Evolutionary conservation across 2,329 filamentous ascomycete species (phyloP).

Genomic region (Aspergillus felis): DNA sequence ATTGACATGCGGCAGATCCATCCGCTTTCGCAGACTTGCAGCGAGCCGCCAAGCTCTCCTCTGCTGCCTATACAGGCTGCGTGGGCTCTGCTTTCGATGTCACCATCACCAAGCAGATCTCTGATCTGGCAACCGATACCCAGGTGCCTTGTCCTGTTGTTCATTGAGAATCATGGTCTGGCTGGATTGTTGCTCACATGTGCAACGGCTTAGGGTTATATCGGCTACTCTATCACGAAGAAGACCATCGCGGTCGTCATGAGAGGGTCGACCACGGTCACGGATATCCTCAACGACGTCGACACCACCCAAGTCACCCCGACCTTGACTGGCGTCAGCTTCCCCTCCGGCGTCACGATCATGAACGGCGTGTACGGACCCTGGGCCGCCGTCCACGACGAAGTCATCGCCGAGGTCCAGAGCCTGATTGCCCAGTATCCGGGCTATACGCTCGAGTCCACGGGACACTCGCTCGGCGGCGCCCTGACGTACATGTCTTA

Average conservation of each 20-base stretch:
- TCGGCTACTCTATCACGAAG: slow-evolving; percentile 23
- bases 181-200: background rate
- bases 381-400: slow-evolving; percentile 27
- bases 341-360: slow-evolving; percentile 23
- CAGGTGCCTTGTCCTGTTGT: slow-evolving; percentile 10
- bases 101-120: slow-evolving; percentile 26
- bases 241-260: slow-evolving; percentile 28
- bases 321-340: slow-evolving; percentile 24
- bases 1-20: slow-evolving; percentile 8
- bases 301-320: slow-evolving; percentile 22
- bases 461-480: slow-evolving; percentile 30
- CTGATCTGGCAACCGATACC: slow-evolving; percentile 21
- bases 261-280: slow-evolving; percentile 25
- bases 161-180: background rate
- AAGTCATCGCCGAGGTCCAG: slow-evolving; percentile 26
- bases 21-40: slow-evolving; percentile 18
- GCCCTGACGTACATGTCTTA: slow-evolving; percentile 29
- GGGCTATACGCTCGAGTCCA: slow-evolving; percentile 26
- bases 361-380: slow-evolving; percentile 26
- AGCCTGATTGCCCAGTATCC: slow-evolving; percentile 23
- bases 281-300: slow-evolving; percentile 24
- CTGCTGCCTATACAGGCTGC: slow-evolving; percentile 28
- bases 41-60: slow-evolving; percentile 27
- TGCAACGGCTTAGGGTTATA: slow-evolving; percentile 18
- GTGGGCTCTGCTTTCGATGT: slow-evolving; percentile 25